A percentile compares a stretch with the other conserved stretches of the same genome.
Evolutionary conservation across 2,329 filamentous ascomycete species (phyloP).

Genomic region (Diplodia scrobiculata): DNA sequence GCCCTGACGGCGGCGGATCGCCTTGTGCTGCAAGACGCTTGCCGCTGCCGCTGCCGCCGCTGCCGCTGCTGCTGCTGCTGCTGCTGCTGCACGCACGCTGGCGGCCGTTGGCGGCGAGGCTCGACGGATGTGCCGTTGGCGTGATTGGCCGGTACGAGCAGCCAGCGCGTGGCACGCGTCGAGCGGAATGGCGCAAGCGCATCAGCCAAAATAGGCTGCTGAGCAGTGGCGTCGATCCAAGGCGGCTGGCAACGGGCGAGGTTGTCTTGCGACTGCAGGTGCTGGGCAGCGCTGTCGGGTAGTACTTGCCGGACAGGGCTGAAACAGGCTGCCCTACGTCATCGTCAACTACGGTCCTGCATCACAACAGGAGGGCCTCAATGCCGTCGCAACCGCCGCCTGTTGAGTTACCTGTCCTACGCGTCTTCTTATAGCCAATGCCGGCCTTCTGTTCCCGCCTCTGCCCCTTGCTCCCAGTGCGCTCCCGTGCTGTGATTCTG

Average conservation of each 20-base stretch:
- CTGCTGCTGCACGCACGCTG: not conserved
- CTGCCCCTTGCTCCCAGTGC: not conserved
- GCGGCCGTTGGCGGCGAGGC: not conserved
- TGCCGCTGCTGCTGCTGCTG: too few species aligned
- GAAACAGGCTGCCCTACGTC: slow-evolving; percentile 1
- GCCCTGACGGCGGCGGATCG: not conserved
- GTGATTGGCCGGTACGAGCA: not conserved
- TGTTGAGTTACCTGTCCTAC: not conserved
- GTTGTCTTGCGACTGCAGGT: not conserved
- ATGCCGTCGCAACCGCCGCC: slow-evolving; percentile 3
- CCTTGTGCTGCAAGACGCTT: not conserved
- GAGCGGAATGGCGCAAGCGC: not conserved
- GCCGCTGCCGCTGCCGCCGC: not conserved
- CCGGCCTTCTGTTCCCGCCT: not conserved
- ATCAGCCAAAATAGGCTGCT: not conserved
- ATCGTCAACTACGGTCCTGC: not conserved
- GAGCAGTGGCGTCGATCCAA: not conserved
- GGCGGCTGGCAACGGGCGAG: not conserved
- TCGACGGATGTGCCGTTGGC: not conserved
- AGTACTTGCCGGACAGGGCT: not conserved
- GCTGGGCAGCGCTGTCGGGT: not conserved
- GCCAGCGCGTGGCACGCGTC: not conserved
- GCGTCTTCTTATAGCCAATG: slow-evolving; percentile 3
- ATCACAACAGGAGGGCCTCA: not conserved
- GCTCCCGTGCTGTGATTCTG: not conserved